phyloP scores from a whole-genome alignment of 352 stramenopile genomes.

The Pythium vanterpoolii region DNA sequence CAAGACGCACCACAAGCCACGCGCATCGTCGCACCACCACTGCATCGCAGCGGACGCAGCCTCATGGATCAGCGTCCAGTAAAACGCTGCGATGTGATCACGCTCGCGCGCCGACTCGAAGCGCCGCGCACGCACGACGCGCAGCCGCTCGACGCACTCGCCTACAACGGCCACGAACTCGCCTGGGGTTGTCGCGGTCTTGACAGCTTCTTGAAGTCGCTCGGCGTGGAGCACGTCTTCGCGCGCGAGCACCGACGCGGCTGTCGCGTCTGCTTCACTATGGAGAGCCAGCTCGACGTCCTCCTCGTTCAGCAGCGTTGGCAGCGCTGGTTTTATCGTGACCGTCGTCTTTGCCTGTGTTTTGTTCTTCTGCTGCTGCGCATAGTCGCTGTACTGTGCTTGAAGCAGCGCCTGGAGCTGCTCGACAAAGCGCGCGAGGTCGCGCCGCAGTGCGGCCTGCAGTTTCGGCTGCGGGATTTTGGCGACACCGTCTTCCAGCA shows the following conservation, averaged over 20 bases:
- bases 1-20: slow-evolving; percentile 36
- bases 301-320: slow-evolving; percentile 45
- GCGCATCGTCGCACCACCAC: slow-evolving; percentile 17
- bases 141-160: slow-evolving; percentile 31
- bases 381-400: background rate
- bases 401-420: slow-evolving; percentile 33
- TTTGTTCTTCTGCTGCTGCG: background rate
- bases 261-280: slow-evolving; percentile 23
- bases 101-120: slow-evolving; percentile 36
- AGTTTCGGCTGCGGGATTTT: slow-evolving; percentile 54
- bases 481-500: slow-evolving; percentile 55
- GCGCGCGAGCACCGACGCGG: slow-evolving; percentile 31
- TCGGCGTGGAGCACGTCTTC: slow-evolving; percentile 19
- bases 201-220: slow-evolving; percentile 21
- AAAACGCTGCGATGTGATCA: slow-evolving; percentile 36
- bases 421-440: slow-evolving; percentile 27
- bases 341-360: background rate
- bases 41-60: slow-evolving; percentile 12
- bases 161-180: slow-evolving; percentile 18
- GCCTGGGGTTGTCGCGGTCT: background rate
- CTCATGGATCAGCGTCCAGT: slow-evolving; percentile 28
- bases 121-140: slow-evolving; percentile 33
- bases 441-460: slow-evolving; percentile 39
- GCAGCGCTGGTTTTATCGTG: background rate
- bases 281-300: slow-evolving; percentile 49